phyloP scores from a whole-genome alignment of 352 stramenopile species.

The Phytopythium boreale region DNA sequence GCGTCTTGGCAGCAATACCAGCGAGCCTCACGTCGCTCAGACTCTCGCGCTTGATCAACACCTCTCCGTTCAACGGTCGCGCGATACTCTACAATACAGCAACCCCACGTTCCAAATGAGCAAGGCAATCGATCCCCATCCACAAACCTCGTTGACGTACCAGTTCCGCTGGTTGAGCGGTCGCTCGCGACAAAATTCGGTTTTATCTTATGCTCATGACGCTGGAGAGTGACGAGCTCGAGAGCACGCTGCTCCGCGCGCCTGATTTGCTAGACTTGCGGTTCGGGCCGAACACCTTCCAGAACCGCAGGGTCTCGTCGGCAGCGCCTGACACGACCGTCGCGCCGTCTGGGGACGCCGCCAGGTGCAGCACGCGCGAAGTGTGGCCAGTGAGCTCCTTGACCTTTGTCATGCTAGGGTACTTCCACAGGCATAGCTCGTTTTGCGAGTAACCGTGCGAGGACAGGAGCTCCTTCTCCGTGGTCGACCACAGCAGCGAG shows the following conservation, averaged over 20 bases:
- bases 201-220: constrained; percentile 83
- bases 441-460: constrained; percentile 98
- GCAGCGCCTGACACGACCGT: constrained; percentile 97
- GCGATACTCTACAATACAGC: neutral
- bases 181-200: neutral
- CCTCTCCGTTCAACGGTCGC: too few species aligned
- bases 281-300: constrained; percentile 96
- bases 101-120: neutral
- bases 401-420: constrained; percentile 97
- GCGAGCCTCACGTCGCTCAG: neutral
- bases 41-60: neutral
- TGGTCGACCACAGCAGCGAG: constrained; percentile 92
- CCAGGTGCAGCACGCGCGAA: constrained; percentile 95
- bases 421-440: constrained; percentile 98
- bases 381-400: constrained; percentile 98
- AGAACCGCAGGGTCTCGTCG: constrained; percentile 99
- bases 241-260: constrained; percentile 47
- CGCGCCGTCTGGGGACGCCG: constrained; percentile 94
- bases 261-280: constrained; percentile 66
- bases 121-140: neutral
- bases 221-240: constrained; percentile 65
- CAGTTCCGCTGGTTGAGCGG: neutral
- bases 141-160: neutral
- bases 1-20: neutral
- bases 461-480: constrained; percentile 95